These are phyloP conservation scores for Yamadazyma triangularis DNA, from an alignment of 1,139 yeast species.

Conservation along the genomic window DNA sequence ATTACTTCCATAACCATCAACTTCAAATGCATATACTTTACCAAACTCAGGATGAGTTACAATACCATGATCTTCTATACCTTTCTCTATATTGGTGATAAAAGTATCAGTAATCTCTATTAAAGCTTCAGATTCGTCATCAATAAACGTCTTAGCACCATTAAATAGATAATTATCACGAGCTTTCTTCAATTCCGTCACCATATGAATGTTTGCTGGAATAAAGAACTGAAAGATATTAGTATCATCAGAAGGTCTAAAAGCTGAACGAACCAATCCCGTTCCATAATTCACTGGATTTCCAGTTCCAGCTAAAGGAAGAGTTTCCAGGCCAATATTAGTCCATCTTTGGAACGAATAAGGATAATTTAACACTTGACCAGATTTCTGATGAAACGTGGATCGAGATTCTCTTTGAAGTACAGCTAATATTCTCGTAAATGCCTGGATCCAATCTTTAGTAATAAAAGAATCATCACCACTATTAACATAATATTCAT, in stretches of 20 bases:
- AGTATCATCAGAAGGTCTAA: constrained; percentile 89
- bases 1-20: constrained; percentile 80
- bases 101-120: constrained; percentile 24
- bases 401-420: constrained; percentile 59
- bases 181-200: constrained; percentile 53
- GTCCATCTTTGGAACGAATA: constrained; percentile 75
- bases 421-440: constrained; percentile 48
- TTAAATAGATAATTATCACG: constrained; percentile 17
- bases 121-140: constrained; percentile 10
- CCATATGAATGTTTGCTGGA: constrained; percentile 81
- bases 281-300: constrained; percentile 74
- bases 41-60: constrained; percentile 68
- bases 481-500: constrained; percentile 58
- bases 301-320: constrained; percentile 74
- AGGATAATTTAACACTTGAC: constrained; percentile 44
- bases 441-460: constrained; percentile 57
- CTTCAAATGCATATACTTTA: constrained; percentile 79
- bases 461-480: constrained; percentile 54
- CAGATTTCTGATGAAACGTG: constrained; percentile 55
- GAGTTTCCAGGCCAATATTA: constrained; percentile 73
- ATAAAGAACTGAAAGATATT: constrained; percentile 74
- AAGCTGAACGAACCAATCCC: constrained; percentile 78
- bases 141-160: constrained; percentile 7
- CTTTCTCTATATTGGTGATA: constrained; percentile 44
- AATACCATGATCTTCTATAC: constrained; percentile 62